A percentile compares a stretch with the other conserved stretches of the same genome.
Conservation (phyloP, 2,329 filamentous ascomycete species). For the Byssothecium circinans region DNA sequence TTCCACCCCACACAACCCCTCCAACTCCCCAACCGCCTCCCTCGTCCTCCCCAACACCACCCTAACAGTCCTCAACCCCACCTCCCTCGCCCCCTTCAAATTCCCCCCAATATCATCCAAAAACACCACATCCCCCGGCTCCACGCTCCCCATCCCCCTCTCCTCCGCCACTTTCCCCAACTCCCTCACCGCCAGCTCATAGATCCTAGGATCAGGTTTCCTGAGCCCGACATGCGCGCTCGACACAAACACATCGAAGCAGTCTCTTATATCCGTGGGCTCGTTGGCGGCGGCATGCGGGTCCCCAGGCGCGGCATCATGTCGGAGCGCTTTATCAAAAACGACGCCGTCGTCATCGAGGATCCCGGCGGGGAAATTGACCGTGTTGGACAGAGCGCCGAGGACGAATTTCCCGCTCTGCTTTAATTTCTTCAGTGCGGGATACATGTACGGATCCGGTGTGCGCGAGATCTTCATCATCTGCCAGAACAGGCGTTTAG, state of each 20-base stretch:
- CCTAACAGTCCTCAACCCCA: slow-evolving; percentile 82
- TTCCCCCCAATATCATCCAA: slow-evolving; percentile 95
- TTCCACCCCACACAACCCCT: slow-evolving; percentile 69
- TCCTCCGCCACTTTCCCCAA: slow-evolving; percentile 64
- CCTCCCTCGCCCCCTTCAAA: slow-evolving; percentile 72
- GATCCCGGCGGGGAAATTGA: slow-evolving; percentile 79
- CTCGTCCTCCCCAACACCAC: slow-evolving; percentile 76
- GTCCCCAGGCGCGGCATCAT: slow-evolving; percentile 16
- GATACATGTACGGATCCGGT: slow-evolving; percentile 86
- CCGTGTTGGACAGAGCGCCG: slow-evolving; percentile 86
- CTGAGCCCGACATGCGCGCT: slow-evolving; percentile 84
- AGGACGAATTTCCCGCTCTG: slow-evolving; percentile 51
- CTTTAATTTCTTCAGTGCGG: slow-evolving; percentile 71
- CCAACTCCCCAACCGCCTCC: slow-evolving; percentile 80
- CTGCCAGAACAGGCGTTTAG: slow-evolving; percentile 77
- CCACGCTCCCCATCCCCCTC: slow-evolving; percentile 57
- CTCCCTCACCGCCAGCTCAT: slow-evolving; percentile 68
- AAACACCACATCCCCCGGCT: slow-evolving; percentile 74
- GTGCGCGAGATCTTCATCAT: slow-evolving; percentile 79
- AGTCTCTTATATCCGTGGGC: slow-evolving; percentile 56
- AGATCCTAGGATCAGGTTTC: slow-evolving; percentile 84
- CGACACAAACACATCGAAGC: slow-evolving; percentile 87
- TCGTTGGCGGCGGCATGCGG: slow-evolving; percentile 33
- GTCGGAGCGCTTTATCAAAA: slow-evolving; percentile 40
- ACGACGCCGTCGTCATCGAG: slow-evolving; percentile 58